These are phyloP conservation scores for Besnoitia besnoiti DNA, from an alignment of 169 alveolate genomes.

Conservation along the genomic window DNA sequence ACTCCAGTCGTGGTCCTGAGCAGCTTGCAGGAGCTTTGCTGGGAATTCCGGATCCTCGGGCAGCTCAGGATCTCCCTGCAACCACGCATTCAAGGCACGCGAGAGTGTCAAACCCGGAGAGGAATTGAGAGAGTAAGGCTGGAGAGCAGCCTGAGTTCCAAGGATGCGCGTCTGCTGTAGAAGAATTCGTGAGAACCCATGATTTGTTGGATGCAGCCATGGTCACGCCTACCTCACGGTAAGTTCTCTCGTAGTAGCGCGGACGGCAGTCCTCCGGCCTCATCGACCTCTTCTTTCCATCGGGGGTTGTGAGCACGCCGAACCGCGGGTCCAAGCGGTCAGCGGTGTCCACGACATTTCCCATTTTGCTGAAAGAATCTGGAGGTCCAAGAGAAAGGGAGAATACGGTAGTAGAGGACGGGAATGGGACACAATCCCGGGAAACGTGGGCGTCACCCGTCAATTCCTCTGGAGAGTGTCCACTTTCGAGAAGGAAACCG, in stretches of 20 bases:
- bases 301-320: background rate
- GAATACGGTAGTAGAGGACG: too few relatives aligned
- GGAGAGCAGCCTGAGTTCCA: too few relatives aligned
- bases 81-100: background rate
- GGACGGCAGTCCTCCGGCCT: background rate
- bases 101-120: background rate
- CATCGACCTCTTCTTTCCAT: background rate
- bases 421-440: too few relatives aligned
- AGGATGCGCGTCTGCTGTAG: too few relatives aligned
- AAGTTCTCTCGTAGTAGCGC: background rate
- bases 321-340: background rate
- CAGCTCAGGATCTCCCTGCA: slow-evolving; percentile 32
- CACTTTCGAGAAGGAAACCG: too few relatives aligned
- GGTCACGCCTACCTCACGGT: background rate
- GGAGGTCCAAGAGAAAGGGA: too few relatives aligned
- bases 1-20: slow-evolving; percentile 9
- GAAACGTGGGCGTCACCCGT: too few relatives aligned
- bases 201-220: too few relatives aligned
- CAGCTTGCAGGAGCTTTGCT: background rate
- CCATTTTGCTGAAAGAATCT: background rate
- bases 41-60: slow-evolving; percentile 36
- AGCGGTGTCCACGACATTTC: background rate
- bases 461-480: too few relatives aligned
- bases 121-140: background rate
- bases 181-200: too few relatives aligned